Percentiles rank a stretch among this genome's conserved stretches.
Conservation (phyloP, 495 filamentous ascomycete genomes). For the Xylaria scruposa region DNA sequence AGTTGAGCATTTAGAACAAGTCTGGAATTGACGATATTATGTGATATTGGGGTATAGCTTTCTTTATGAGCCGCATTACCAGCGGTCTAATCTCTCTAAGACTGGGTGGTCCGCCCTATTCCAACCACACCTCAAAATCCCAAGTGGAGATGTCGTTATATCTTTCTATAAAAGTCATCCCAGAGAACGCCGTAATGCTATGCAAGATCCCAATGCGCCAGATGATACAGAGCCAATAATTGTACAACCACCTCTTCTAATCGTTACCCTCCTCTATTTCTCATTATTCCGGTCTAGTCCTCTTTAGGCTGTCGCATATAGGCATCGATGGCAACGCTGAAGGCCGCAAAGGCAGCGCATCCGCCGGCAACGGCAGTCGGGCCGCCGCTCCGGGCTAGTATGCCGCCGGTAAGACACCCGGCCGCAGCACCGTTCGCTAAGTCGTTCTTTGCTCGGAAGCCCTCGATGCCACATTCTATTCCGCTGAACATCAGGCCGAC, state of each 20-base stretch:
- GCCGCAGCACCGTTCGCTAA: constrained; percentile 85
- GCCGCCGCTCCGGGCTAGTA: constrained; percentile 81
- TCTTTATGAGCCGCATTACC: background rate
- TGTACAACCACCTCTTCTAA: constrained; percentile 6
- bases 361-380: constrained; percentile 89
- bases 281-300: constrained; percentile 40
- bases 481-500: constrained; percentile 90
- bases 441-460: constrained; percentile 90
- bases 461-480: constrained; percentile 95
- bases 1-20: background rate
- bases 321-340: constrained; percentile 91
- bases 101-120: background rate
- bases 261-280: background rate
- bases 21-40: background rate
- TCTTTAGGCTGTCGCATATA: constrained; percentile 77
- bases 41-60: constrained; percentile 9
- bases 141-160: constrained; percentile 29
- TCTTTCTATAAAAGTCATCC: constrained; percentile 3
- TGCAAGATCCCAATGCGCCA: constrained; percentile 26
- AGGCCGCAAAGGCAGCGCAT: constrained; percentile 94
- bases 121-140: constrained; percentile 3
- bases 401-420: constrained; percentile 90
- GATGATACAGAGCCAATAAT: background rate
- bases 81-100: background rate
- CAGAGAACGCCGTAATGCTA: constrained; percentile 29